Evolutionary conservation across 2,329 filamentous ascomycete species (phyloP), one percentile per base, ranked within the genome.

Genomic region (Cordyceps tenuipes): DNA sequence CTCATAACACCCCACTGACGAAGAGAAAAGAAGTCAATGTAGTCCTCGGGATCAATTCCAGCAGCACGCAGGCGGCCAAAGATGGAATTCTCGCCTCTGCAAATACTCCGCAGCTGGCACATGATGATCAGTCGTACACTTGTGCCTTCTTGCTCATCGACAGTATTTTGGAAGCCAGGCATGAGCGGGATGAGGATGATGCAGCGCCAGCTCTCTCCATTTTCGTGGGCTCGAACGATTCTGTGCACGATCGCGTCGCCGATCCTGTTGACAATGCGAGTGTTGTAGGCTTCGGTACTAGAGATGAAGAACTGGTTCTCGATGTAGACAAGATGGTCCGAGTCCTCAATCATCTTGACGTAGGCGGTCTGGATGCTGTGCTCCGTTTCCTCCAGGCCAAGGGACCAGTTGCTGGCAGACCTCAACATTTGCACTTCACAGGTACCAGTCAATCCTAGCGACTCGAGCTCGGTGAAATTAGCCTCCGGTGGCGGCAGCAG

Each of bases 271-370:
- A 91, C 83, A 64, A 99, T 94, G 70, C 87, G 90, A 13, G 88
- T 90, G 57, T 89, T 89, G 66, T 96, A 86, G 5, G 92, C 91
- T 68, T 94, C 89, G 55, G 90, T 94, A 65, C 90, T 96, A 41
- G 90, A 95, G 72, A 99, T 89, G 77, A 96, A 99, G 75, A 97
- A 99, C 70, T 99, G 94, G 70, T 99, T 99, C 72, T 99, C 94
- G 65, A 97, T 96, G 73, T 99, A 97, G 56, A 97, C 90, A 68
- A 97, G 96, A 72, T 97, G 94, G 52, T 99, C 91, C 1, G 91
- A 97, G 64, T 93, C 88, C 65, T 94, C 88, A 66, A 99, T 99
- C 78, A 96, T 85, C 71, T 95, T 94, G 66, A 95, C 83, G 69
- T 97, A 97, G 3, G 94, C 93, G 64, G 88, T 94, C 81, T 96